A percentile compares a stretch with the other conserved stretches of the same genome.
Conservation (phyloP, 352 stramenopile species). For the Blastocystis sp. region DNA sequence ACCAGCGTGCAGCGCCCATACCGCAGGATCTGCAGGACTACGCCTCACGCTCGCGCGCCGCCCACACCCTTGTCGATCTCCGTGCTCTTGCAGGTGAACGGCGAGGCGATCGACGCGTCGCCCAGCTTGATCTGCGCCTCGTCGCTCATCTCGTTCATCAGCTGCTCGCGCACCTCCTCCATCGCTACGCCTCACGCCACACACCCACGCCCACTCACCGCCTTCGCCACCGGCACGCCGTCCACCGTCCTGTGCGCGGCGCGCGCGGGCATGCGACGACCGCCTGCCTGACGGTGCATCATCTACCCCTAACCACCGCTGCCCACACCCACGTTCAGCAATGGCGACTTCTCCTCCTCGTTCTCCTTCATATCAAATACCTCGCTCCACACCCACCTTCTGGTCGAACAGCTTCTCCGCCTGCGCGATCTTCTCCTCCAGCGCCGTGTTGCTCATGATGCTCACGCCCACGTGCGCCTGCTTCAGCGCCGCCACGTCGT, state of each 20-base stretch:
- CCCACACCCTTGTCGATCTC: constrained; percentile 79
- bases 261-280: neutral
- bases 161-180: constrained; percentile 67
- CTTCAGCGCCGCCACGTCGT: constrained; percentile 92
- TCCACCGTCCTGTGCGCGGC: neutral
- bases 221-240: neutral
- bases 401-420: constrained; percentile 71
- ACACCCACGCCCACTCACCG: neutral
- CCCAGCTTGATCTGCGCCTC: constrained; percentile 94
- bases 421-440: constrained; percentile 74
- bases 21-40: constrained; percentile 90
- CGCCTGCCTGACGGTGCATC: neutral
- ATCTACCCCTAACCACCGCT: neutral
- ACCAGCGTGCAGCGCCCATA: constrained; percentile 97
- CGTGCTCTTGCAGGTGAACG: constrained; percentile 89
- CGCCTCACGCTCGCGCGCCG: constrained; percentile 76
- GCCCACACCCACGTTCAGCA: neutral
- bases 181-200: constrained; percentile 34
- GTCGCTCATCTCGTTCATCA: constrained; percentile 74
- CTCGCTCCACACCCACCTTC: constrained; percentile 34
- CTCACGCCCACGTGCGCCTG: constrained; percentile 86
- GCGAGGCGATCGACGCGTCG: constrained; percentile 96
- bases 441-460: constrained; percentile 83
- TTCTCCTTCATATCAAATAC: constrained; percentile 54
- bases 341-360: constrained; percentile 1